Evolutionary conservation across 2,329 filamentous ascomycete genomes (phyloP), one percentile per base, ranked within the genome.

Genomic region (Apiospora hydei): DNA sequence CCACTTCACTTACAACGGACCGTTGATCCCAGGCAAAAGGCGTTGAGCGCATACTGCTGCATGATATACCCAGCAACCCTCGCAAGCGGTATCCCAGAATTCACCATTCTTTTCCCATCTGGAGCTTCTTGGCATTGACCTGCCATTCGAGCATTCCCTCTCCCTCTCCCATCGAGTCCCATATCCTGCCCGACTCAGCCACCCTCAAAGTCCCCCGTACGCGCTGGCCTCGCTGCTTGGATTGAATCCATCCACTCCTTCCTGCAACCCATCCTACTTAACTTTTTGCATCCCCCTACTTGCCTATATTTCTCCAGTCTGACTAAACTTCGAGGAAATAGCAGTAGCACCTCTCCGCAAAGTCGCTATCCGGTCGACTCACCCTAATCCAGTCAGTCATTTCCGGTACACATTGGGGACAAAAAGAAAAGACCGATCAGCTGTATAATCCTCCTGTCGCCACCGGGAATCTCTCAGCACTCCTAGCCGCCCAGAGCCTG

Each of bases 201-300:
- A 71, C 73, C 74, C 75, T 41, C 18, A 10, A n/a, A 41, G 34
- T 24, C 71, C 73, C 76, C 75, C 76, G 71, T 77, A 78, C 75
- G 77, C 76, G 78, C 78, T 79, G 77, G 77, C 75, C 77, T 76
- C 75, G 75, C 77, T 72, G 70, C 73, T 69, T 13, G 34, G n/a
- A 41, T 64, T 41, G 57, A 64, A 64, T n/a, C 18, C 74, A 76
- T 76, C 75, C 75, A 64, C 57, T 64, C 57, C 75, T 76, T 76
- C 77, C 77, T 70, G 38, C 67, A 73, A 73, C 70, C 71, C 69
- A 72, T 73, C 67, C 69, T 47, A 68, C 71, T 73, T 64, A 64
- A 64, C 53, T 64, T 61, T 38, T 64, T 41, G 57, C 57, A 64
- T 38, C 18, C 34, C 46, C 57, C 57, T 64, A 64, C 34, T 41